Conservation (phyloP, 176 grass and related monocot genomes). For the Chloris gayana region DNA sequence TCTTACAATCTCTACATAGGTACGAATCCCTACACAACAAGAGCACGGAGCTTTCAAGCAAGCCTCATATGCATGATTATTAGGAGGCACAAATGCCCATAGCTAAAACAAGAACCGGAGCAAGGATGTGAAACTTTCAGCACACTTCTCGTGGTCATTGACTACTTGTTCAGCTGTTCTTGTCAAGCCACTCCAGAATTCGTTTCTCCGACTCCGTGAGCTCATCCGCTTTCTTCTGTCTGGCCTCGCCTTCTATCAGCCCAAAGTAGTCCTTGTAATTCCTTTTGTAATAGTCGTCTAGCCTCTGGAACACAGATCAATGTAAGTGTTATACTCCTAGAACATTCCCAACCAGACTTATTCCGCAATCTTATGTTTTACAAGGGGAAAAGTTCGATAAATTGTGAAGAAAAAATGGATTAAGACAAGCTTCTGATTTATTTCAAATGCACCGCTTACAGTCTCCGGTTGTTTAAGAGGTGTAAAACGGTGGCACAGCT, state of each 20-base stretch:
- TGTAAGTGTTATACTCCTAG: background rate
- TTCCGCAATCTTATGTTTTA: background rate
- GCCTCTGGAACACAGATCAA: conserved; percentile 52
- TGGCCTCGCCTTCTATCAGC: conserved; percentile 63
- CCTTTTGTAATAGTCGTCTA: conserved; percentile 81
- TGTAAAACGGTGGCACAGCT: background rate
- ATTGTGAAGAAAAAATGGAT: background rate
- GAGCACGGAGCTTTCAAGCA: no score
- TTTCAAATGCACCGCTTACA: background rate
- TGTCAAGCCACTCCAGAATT: conserved; percentile 88
- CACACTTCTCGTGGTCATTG: background rate
- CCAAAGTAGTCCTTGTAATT: conserved; percentile 92
- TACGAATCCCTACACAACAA: no score
- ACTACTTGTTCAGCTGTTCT: conserved; percentile 80
- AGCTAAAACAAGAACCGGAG: background rate
- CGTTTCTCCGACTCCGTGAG: conserved; percentile 76
- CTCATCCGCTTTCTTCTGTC: conserved; percentile 61
- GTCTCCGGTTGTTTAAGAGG: background rate
- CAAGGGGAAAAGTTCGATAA: background rate
- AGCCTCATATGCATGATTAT: no score
- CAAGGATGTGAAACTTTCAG: background rate
- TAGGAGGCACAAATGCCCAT: background rate
- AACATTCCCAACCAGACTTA: background rate
- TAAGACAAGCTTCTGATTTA: background rate
- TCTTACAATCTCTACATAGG: no score